Percentiles rank a stretch among this genome's conserved stretches.
These are phyloP conservation scores for Paramecium pentaurelia DNA, from an alignment of 73 alveolate genomes.

Conservation along the genomic window DNA sequence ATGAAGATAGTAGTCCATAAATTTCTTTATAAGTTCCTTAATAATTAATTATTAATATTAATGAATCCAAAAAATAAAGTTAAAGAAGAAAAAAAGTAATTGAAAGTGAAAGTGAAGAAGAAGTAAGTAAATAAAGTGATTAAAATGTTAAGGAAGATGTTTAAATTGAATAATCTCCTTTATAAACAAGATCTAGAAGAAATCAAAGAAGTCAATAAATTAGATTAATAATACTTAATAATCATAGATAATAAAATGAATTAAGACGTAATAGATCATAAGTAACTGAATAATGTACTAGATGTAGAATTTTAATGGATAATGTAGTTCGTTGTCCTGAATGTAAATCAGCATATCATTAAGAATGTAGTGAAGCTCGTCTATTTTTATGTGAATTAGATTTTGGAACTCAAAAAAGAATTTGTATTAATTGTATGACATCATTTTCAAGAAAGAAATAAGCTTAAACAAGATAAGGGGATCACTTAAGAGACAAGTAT, in stretches of 20 bases:
- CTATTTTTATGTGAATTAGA: neutral
- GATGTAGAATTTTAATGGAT: neutral
- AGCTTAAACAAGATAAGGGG: neutral
- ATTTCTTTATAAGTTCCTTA: neutral
- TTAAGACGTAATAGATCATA: neutral
- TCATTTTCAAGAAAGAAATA: neutral
- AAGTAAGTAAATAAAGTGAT: neutral
- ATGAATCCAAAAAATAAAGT: neutral
- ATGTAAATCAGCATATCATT: neutral
- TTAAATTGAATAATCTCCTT: neutral
- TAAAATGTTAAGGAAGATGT: neutral
- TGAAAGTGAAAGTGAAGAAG: slow-evolving; percentile 23
- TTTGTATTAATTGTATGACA: slow-evolving; percentile 4
- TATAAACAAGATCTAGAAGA: neutral
- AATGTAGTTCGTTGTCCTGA: neutral
- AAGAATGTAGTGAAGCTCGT: neutral
- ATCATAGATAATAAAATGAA: neutral
- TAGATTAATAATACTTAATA: neutral
- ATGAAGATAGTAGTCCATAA: slow-evolving; percentile 13
- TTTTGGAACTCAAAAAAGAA: neutral
- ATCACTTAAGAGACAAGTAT: neutral
- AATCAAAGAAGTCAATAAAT: neutral
- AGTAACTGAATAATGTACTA: neutral
- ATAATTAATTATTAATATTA: neutral
- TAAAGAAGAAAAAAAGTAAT: neutral